A percentile compares a stretch with the other conserved stretches of the same genome.
These are phyloP conservation scores for Flaveria sonorensis DNA, from an alignment of 129 eudicot genomes.

Conservation along the genomic window DNA sequence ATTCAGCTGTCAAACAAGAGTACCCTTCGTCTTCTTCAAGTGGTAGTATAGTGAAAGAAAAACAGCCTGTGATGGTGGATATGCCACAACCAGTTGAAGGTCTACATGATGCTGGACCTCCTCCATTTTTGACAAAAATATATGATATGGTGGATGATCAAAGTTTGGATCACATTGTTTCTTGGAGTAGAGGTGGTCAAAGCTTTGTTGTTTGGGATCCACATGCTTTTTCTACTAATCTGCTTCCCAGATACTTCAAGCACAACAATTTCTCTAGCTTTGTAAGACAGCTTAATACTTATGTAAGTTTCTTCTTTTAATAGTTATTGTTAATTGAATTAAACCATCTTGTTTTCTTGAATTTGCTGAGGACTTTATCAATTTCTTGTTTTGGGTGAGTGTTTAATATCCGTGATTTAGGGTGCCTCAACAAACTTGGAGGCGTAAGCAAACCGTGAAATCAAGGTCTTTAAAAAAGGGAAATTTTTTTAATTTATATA, in stretches of 20 bases:
- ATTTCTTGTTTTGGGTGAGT: neutral
- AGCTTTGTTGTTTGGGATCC: constrained; percentile 95
- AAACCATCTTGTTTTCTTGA: constrained; percentile 12
- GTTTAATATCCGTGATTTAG: neutral
- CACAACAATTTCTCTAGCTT: constrained; percentile 89
- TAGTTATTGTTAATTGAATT: neutral
- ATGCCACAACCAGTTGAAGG: constrained; percentile 79
- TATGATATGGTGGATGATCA: constrained; percentile 80
- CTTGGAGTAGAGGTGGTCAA: constrained; percentile 74
- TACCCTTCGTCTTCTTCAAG: constrained; percentile 33
- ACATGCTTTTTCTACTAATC: constrained; percentile 57
- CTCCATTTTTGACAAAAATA: constrained; percentile 81
- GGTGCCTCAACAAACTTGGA: no score
- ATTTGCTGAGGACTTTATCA: constrained; percentile 7
- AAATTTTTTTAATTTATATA: no score
- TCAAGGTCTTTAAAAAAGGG: no score
- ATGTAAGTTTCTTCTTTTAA: constrained; percentile 53
- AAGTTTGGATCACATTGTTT: constrained; percentile 51
- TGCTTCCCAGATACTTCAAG: constrained; percentile 89
- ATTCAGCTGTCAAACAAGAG: constrained; percentile 61
- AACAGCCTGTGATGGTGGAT: constrained; percentile 20
- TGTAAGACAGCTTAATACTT: constrained; percentile 90
- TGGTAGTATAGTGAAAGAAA: constrained; percentile 14
- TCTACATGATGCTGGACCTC: constrained; percentile 61
- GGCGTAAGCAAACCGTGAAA: no score